Evolutionary conservation across 805 yeast genomes (phyloP), one percentile per base, ranked within the genome.

Genomic region (Candida tibetensis): DNA sequence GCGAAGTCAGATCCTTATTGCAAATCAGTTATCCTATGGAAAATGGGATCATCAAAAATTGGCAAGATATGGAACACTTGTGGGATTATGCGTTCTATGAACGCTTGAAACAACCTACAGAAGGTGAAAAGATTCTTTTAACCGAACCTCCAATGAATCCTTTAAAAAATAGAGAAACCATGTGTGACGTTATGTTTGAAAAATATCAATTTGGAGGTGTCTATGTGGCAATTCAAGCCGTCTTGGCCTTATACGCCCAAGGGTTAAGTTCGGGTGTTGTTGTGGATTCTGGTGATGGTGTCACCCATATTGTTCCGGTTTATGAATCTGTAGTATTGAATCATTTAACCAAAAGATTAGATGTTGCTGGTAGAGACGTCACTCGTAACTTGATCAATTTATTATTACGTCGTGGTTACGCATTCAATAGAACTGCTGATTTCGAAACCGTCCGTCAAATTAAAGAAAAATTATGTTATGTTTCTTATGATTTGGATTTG

Each of bases 141-240:
- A 93, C 99, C 1, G 99, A 93, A 69, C 98, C 99, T 14, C 99
- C 99, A 45, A 84, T 93, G 93, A 93, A 93, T 60, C 99, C 97
- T 21, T 64, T 86, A 55, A 82, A 82, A 55, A 91, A 90, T 63
- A 75, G 97, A 58, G 95, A 88, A 60, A 75, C 76, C 38, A 90
- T 90, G 96, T 86, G 90, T 55, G 88, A 85, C 46, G 85, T 85
- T 15, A 85, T 90, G 91, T 87, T 89, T 64, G 97, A 90, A 60
- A 82, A 82, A 57, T 90, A 89, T 64, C 78, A 82, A 41, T 85
- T 89, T 60, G 88, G 91, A 27, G 96, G 96, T 14, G 95, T 90
- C 7, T 90, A 91, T 52, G 96, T 90, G 32, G 96, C 96, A 15
- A 88, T 87, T 55, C 97, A 91, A 71, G 98, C 98, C 3, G 99